Conservation (phyloP, 2,329 filamentous ascomycete species). For the Magnaporthiopsis incrustans region DNA sequence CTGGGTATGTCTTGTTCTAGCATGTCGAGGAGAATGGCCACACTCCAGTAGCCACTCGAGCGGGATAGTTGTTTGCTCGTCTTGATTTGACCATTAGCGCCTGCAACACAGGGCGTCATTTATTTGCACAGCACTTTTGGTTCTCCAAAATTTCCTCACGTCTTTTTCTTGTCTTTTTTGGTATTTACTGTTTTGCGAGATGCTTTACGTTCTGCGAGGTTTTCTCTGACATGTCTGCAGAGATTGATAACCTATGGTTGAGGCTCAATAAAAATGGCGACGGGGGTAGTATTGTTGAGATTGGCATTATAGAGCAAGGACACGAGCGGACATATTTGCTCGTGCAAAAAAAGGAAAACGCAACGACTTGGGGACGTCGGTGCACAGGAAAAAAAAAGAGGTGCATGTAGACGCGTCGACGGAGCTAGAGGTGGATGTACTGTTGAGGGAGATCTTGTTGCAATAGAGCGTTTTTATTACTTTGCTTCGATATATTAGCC, state of each 20-base stretch:
- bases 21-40: conserved; percentile 58
- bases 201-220: not conserved
- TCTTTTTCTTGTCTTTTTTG: not conserved
- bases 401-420: not conserved
- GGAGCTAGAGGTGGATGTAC: too few species aligned
- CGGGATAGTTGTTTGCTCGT: not conserved
- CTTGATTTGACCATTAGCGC: not conserved
- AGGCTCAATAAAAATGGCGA: not conserved
- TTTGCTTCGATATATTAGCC: not conserved
- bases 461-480: not conserved
- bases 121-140: not conserved
- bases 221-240: not conserved
- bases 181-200: too few species aligned
- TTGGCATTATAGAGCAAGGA: not conserved
- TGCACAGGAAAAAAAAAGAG: not conserved
- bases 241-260: not conserved
- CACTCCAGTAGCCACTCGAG: conserved; percentile 24
- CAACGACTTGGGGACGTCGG: not conserved
- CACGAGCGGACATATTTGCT: not conserved
- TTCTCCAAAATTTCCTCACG: not conserved
- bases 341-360: not conserved
- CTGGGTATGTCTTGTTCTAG: conserved; percentile 25
- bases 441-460: not conserved
- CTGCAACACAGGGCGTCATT: too few species aligned
- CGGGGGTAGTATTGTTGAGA: not conserved